Evolutionary conservation across 192 early-diverging fungal species (phyloP).

Genomic region (Dissophora ornata): DNA sequence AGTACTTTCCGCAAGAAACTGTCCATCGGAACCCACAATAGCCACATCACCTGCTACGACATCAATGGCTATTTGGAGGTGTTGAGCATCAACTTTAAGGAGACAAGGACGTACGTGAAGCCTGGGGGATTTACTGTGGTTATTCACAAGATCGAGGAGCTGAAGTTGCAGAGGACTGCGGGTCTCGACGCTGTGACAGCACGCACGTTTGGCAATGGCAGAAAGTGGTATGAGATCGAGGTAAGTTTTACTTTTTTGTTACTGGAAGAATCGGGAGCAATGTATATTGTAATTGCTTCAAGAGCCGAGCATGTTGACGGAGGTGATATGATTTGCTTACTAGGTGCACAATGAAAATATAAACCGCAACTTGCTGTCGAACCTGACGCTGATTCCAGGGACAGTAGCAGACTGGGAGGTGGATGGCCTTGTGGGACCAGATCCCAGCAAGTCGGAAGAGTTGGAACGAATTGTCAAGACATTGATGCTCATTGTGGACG

Average conservation of each 20-base stretch:
- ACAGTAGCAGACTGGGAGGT: slow-evolving; percentile 32
- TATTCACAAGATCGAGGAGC: slow-evolving; percentile 32
- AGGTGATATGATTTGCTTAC: neutral
- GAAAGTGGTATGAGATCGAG: slow-evolving; percentile 47
- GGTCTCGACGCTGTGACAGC: slow-evolving; percentile 26
- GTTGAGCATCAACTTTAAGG: slow-evolving; percentile 16
- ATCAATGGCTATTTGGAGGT: slow-evolving; percentile 20
- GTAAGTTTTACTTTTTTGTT: no score
- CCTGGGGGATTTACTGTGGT: slow-evolving; percentile 9
- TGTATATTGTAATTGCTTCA: no score
- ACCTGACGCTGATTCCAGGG: slow-evolving; percentile 31
- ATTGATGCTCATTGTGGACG: slow-evolving; percentile 29
- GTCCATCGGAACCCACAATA: slow-evolving; percentile 43
- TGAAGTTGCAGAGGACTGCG: slow-evolving; percentile 13
- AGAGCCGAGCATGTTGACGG: no score
- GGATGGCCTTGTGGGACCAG: slow-evolving; percentile 18
- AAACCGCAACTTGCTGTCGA: slow-evolving; percentile 4
- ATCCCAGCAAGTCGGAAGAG: slow-evolving; percentile 9
- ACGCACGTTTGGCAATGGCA: slow-evolving; percentile 5
- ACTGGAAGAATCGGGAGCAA: no score
- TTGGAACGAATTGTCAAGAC: slow-evolving; percentile 19
- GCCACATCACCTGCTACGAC: slow-evolving; percentile 40
- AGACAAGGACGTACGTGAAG: slow-evolving; percentile 25
- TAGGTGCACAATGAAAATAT: slow-evolving; percentile 26
- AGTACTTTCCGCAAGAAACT: slow-evolving; percentile 34